phyloP scores from a whole-genome alignment of 257 asterid genomes.

The Solanum ossicruentum region DNA sequence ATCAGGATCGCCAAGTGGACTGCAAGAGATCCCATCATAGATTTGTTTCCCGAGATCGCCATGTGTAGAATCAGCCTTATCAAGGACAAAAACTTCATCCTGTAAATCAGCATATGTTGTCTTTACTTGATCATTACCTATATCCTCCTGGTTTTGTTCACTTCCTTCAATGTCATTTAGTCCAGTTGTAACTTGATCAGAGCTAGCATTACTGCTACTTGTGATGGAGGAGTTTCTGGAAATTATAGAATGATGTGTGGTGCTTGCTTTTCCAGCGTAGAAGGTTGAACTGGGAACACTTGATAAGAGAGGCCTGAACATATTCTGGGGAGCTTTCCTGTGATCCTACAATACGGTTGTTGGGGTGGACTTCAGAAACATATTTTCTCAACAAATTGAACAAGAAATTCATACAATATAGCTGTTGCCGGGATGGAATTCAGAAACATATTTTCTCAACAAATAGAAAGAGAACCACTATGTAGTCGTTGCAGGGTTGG shows the following conservation, averaged over 20 bases:
- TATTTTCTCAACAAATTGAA: background rate
- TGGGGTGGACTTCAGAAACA: background rate
- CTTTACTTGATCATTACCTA: constrained; percentile 26
- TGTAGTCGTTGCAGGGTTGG: too few species aligned
- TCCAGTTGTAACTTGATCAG: constrained; percentile 55
- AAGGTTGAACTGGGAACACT: constrained; percentile 92
- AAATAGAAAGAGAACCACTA: background rate
- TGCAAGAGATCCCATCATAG: constrained; percentile 16
- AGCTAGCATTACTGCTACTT: constrained; percentile 83
- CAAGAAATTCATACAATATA: background rate
- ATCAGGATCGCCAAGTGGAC: constrained; percentile 15
- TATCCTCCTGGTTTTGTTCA: constrained; percentile 58
- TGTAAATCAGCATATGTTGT: constrained; percentile 18
- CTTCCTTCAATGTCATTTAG: constrained; percentile 59
- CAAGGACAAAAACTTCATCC: constrained; percentile 64
- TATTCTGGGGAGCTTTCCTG: constrained; percentile 67
- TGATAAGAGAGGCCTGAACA: constrained; percentile 93
- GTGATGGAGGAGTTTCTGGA: constrained; percentile 80
- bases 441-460: background rate
- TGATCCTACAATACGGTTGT: constrained; percentile 44
- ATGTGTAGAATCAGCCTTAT: constrained; percentile 31
- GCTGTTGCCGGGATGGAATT: background rate
- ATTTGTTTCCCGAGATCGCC: constrained; percentile 22
- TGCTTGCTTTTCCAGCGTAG: constrained; percentile 50
- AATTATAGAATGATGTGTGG: constrained; percentile 35